Evolutionary conservation across 352 stramenopile genomes (phyloP), one percentile per base, ranked within the genome.

Genomic region (Detonula confervacea): DNA sequence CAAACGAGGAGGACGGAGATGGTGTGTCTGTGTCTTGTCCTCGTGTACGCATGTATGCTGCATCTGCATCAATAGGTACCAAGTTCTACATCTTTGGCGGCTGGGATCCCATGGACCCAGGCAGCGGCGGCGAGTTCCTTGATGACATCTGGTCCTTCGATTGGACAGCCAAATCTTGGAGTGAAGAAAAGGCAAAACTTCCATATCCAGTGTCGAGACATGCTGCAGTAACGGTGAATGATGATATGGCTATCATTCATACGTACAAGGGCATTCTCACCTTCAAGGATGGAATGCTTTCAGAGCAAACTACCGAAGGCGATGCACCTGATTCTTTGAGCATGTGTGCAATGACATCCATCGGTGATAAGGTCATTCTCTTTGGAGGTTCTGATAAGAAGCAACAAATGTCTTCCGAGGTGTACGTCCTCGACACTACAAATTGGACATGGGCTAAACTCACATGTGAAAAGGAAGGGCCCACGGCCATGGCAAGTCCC

Each of bases 391-490:
- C 76, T n/a, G 72, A 73, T 22, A 55, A 81, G 52, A 60, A 47
- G 1, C 69, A 80, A 25, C 56, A 55, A 20, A 62, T 84, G 49
- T 60, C 27, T 16, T 16, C 16, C 24, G 67, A 72, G 22, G 70
- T 69, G 6, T 84, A 65, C 49, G 69, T 69, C 2, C 61, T 84
- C 18, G 69, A 81, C 39, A 71, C 39, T 6, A 65, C 8, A 39
- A 65, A 25, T 1, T 84, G 76, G 76, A 25, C 14, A 12, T 84
- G 76, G 76, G 73, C 25, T n/a, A 74, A 73, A n/a, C 68, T 81
- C 30, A 1, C 16, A 27, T 16, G 30, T 42, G 42, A 37, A 57
- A 30, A 44, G 18, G 56, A 67, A 29, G 70, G 14, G 6, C 76
- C 76, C 22, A n/a, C 47, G 22, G 9, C 60, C 3, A 29, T 59